Base-by-base conservation (phyloP, 2,329 filamentous ascomycete genomes). In the Calonectria ilicicola region DNA sequence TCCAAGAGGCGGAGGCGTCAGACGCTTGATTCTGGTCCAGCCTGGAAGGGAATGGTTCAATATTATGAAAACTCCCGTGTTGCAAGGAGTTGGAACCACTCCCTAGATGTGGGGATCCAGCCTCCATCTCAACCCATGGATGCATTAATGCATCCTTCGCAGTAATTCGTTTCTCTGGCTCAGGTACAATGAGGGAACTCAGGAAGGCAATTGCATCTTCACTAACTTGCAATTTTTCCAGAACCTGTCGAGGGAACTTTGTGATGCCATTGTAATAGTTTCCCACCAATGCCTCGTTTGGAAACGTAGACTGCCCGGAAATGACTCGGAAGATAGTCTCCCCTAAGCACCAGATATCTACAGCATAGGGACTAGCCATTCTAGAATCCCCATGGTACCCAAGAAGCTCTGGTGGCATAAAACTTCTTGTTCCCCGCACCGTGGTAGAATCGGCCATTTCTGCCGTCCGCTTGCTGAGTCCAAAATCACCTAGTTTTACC, bases 281-380 rank as follows among this genome's bases (percentile, higher is more conserved):
- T 2, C 38, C 35, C 10, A 67, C 17, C 10, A 58, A 26, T 2
- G 49, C 65, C 21, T 27, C 17, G 5, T 12, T 67, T 15, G 27
- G 17, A 35, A 67, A 67, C 3, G 65, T 60, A 7, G 65, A 9
- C 12, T 32, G 65, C 2, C 65, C 65, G 2, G 51, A n/a, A 21
- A 67, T 53, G 3, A 19, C 19, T 38, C 35, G 15, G 40, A 21
- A 67, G 7, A 44, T 15, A 1, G 51, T 56, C 17, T 58, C 65
- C 5, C 65, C 65, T 2, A 67, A 3, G 26, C 65, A 67, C 65
- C 65, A 67, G n/a, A 67, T 58, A 60, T 67, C 65, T 15, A 51
- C 63, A 21, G 49, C 26, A n/a, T 19, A 46, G 6, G 26, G 51
- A n/a, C 21, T 32, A 15, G 49, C 49, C 9, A 19, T 56, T 58